Base-by-base conservation (phyloP, 805 yeast genomes). In the Hanseniaspora jakobsenii region DNA sequence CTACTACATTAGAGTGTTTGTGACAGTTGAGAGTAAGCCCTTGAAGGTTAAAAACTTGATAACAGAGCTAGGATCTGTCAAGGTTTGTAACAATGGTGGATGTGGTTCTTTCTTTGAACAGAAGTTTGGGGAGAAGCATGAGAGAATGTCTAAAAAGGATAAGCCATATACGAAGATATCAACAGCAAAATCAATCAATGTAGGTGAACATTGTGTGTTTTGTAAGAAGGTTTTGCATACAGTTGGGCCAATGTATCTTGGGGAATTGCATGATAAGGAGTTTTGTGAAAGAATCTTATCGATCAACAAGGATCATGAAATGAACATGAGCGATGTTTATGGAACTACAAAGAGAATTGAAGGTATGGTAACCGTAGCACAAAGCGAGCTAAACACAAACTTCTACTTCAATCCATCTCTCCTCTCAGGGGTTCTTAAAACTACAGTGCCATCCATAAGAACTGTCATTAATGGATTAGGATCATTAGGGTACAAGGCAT, bases 231-330 rank as follows among this genome's bases (percentile, higher is more conserved):
- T 74, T 2, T 73, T 74, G 59, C 94, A 83, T 57, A 58, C 91
- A 28, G 86, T 89, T 6, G 99, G 99, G 3, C 99, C 99, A 49
- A 82, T 91, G 95, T 91, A 94, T 82, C 86, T 77, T 9, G 94
- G 86, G 0, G 66, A 71, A 6, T 61, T 91, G 47, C 97, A 89
- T 55, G 72, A 80, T 55, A 57, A 60, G 21, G 74, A 70, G 16
- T 91, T 89, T 54, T 67, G 89, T 34, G 67, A 73, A 22, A 72
- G 67, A 51, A 69, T 87, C 36, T 67, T 84, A 44, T 66, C 69
- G n/a, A 62, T 76, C 51, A 72, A 77, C 55, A 55, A 60, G 21
- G 63, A 56, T 2, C 60, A 60, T 7, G 69, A 76, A 18, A 75
- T 71, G 45, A 67, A 68, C 10, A 16, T 18, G 1, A n/a, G 19